Percentiles rank a stretch among this genome's conserved stretches.
Evolutionary conservation across 805 yeast genomes (phyloP).

Genomic region (Metschnikowia santaceciliae): DNA sequence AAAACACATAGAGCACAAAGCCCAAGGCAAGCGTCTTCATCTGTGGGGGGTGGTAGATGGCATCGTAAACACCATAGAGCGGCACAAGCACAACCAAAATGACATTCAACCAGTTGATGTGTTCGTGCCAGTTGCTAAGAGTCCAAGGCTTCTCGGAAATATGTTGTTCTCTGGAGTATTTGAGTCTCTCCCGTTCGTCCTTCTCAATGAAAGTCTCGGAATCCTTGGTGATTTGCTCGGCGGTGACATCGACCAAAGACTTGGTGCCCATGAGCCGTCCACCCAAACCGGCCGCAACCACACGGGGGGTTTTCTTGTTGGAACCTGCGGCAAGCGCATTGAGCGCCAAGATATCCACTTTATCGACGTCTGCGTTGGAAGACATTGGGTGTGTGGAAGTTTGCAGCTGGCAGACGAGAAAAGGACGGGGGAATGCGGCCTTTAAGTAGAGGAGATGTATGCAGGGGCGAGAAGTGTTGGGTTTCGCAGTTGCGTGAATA

Average conservation of each 20-base stretch:
- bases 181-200: conserved; percentile 36
- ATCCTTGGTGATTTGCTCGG: conserved; percentile 55
- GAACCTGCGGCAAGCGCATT: conserved; percentile 82
- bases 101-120: conserved; percentile 75
- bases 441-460: not conserved
- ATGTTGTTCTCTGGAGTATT: conserved; percentile 44
- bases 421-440: not conserved
- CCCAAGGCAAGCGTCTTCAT: conserved; percentile 52
- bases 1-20: conserved; percentile 48
- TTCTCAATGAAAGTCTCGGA: conserved; percentile 37
- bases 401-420: not conserved
- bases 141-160: conserved; percentile 83
- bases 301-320: conserved; percentile 62
- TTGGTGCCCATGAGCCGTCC: conserved; percentile 82
- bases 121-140: conserved; percentile 61
- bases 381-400: conserved; percentile 9
- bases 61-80: conserved; percentile 44
- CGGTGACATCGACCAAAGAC: conserved; percentile 62
- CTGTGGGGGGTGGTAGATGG: conserved; percentile 47
- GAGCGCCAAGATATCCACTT: conserved; percentile 62
- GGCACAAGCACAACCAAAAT: conserved; percentile 64
- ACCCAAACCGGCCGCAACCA: conserved; percentile 74
- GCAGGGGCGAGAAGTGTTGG: conserved; percentile 10
- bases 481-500: not conserved
- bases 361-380: conserved; percentile 20